Evolutionary conservation across 2,329 filamentous ascomycete species (phyloP).

Genomic region (Stagonosporopsis cucurbitacearum): DNA sequence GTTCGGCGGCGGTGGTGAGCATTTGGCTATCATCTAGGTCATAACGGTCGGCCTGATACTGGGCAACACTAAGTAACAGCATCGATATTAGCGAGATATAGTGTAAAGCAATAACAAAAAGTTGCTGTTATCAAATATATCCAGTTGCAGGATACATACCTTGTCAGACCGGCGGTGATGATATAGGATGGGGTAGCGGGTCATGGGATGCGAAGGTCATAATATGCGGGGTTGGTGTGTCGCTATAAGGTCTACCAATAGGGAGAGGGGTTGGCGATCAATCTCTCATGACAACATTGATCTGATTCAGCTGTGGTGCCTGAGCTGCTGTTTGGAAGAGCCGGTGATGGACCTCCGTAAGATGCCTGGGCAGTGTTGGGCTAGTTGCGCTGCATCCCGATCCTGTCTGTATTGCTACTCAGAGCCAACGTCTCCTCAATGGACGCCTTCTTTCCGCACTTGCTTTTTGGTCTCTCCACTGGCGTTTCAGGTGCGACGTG

Average conservation of each 20-base stretch:
- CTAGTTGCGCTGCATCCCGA: not conserved
- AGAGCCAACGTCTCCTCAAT: not conserved
- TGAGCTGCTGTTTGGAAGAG: not conserved
- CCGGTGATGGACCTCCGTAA: not conserved
- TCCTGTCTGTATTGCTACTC: constrained; percentile 15
- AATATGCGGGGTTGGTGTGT: constrained; percentile 20
- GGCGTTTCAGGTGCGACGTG: constrained; percentile 31
- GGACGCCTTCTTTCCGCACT: constrained; percentile 4
- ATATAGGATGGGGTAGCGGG: constrained; percentile 19
- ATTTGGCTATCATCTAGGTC: constrained; percentile 9
- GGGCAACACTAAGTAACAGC: constrained; percentile 14
- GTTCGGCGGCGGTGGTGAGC: constrained; percentile 19
- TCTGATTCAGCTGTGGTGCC: not conserved
- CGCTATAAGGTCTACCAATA: constrained; percentile 24
- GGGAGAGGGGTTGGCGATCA: constrained; percentile 15
- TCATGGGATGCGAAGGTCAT: constrained; percentile 18
- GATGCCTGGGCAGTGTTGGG: not conserved
- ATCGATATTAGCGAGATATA: constrained; percentile 40
- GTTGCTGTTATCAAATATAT: not conserved
- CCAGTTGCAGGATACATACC: constrained; percentile 15
- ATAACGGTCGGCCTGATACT: constrained; percentile 9
- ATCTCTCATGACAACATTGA: not conserved
- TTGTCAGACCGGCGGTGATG: constrained; percentile 17
- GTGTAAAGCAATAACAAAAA: constrained; percentile 26
- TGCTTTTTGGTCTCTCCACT: constrained; percentile 29